These are phyloP conservation scores for Asparagopsis taxiformis DNA, from an alignment of 31 red algal genomes.

Conservation along the genomic window DNA sequence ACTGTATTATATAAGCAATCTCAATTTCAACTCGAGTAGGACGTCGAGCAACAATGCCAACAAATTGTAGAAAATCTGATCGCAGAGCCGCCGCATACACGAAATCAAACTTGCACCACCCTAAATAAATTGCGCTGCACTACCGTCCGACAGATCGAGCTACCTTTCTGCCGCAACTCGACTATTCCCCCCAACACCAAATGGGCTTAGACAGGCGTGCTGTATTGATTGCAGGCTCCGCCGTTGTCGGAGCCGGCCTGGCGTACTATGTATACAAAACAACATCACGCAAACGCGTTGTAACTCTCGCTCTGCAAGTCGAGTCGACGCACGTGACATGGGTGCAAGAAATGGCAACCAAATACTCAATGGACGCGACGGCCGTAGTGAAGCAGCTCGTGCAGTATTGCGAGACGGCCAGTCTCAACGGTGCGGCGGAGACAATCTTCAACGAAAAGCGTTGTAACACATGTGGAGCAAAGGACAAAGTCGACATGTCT, in stretches of 20 bases:
- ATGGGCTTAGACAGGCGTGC: conserved; percentile 1
- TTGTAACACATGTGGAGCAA: conserved; percentile 41
- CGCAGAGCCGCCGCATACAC: too few species aligned
- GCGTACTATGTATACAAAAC: conserved; percentile 37
- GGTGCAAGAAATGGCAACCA: conserved; percentile 18
- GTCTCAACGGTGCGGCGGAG: conserved; percentile 3
- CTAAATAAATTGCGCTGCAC: too few species aligned
- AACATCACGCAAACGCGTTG: not conserved
- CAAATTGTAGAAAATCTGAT: too few species aligned
- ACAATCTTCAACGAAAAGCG: conserved; percentile 16
- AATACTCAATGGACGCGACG: conserved; percentile 5
- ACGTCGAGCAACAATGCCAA: too few species aligned
- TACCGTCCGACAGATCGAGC: too few species aligned
- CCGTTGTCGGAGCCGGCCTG: conserved; percentile 15
- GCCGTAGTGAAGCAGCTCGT: conserved; percentile 16
- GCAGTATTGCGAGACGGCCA: conserved; percentile 14
- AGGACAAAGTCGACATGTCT: conserved; percentile 21
- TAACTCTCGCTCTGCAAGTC: conserved; percentile 3
- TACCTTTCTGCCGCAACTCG: too few species aligned
- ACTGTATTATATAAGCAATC: too few species aligned
- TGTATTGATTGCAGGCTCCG: not conserved
- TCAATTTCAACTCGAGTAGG: too few species aligned
- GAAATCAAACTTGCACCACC: too few species aligned
- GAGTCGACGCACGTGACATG: conserved; percentile 29
- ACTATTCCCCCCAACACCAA: not conserved